These are phyloP conservation scores for Blastomyces emzantsi DNA, from an alignment of 2,329 filamentous ascomycete species.

Conservation along the genomic window DNA sequence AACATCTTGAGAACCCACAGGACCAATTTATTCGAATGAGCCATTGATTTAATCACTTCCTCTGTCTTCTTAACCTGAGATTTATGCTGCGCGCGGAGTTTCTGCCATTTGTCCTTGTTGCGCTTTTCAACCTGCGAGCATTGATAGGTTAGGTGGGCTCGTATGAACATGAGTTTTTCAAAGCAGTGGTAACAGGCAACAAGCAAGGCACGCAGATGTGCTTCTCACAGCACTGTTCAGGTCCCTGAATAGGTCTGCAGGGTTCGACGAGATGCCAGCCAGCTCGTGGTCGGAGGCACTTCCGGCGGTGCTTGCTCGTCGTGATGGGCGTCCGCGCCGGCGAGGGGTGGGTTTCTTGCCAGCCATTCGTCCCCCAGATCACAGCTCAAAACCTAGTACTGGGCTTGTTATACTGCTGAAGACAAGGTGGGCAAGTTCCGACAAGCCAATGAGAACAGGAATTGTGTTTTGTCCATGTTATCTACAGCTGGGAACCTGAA, in stretches of 20 bases:
- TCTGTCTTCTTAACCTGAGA: slow-evolving; percentile 14
- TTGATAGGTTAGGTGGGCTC: neutral
- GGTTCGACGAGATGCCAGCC: slow-evolving; percentile 2
- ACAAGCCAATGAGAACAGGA: neutral
- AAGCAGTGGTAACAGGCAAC: neutral
- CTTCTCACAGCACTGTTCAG: slow-evolving; percentile 17
- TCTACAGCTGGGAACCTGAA: neutral
- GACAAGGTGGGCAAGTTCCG: neutral
- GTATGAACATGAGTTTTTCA: neutral
- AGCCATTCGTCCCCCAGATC: neutral
- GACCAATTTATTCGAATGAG: slow-evolving; percentile 9
- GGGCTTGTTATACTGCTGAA: neutral
- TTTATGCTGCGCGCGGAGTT: slow-evolving; percentile 16
- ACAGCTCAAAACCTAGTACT: neutral
- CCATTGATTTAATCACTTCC: slow-evolving; percentile 10
- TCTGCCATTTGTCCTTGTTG: slow-evolving; percentile 13
- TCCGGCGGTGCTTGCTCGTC: neutral
- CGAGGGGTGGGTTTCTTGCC: neutral
- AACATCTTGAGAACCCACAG: slow-evolving; percentile 11
- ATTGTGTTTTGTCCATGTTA: neutral
- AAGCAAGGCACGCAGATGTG: neutral
- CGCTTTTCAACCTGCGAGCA: slow-evolving; percentile 13
- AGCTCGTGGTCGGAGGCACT: slow-evolving; percentile 6
- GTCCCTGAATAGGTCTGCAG: slow-evolving; percentile 14
- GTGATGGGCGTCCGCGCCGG: neutral